phyloP scores from a whole-genome alignment of 2,329 filamentous ascomycete species.

The Aspergillus nomiae region DNA sequence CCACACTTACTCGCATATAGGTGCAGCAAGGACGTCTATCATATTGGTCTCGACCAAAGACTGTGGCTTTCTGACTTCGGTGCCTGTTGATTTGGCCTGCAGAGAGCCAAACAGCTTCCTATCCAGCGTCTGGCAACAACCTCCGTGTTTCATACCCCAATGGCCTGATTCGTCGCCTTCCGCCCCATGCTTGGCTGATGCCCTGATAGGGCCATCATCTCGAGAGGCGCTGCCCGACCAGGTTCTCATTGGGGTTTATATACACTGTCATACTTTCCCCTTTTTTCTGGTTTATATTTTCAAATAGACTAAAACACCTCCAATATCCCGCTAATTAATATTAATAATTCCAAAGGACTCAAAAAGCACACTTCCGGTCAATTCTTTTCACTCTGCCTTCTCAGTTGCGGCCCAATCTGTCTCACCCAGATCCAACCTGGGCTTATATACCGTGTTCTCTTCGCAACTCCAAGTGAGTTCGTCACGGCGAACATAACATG shows the following conservation, averaged over 20 bases:
- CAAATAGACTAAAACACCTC: background rate
- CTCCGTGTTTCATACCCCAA: constrained; percentile 16
- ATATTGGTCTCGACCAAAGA: constrained; percentile 6
- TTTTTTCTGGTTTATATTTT: constrained; percentile 14
- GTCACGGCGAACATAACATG: constrained; percentile 25
- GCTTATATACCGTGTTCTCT: constrained; percentile 8
- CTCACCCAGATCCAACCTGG: background rate
- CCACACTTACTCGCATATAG: constrained; percentile 5
- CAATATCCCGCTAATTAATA: constrained; percentile 11
- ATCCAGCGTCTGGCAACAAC: constrained; percentile 17
- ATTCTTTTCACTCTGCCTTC: constrained; percentile 1
- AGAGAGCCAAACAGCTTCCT: constrained; percentile 18
- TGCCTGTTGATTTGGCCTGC: constrained; percentile 18
- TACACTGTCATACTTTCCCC: constrained; percentile 9
- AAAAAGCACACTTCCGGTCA: background rate
- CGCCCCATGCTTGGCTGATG: constrained; percentile 24
- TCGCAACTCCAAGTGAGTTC: constrained; percentile 21
- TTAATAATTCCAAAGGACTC: constrained; percentile 5
- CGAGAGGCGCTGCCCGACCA: constrained; percentile 25
- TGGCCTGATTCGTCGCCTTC: constrained; percentile 24
- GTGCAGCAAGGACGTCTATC: background rate
- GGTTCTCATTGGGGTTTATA: constrained; percentile 18
- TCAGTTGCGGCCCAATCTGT: constrained; percentile 1
- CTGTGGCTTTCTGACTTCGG: constrained; percentile 7
- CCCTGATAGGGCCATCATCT: constrained; percentile 24